These are phyloP conservation scores for Agrostemma githago DNA, from an alignment of 148 eudicot species.

Conservation along the genomic window DNA sequence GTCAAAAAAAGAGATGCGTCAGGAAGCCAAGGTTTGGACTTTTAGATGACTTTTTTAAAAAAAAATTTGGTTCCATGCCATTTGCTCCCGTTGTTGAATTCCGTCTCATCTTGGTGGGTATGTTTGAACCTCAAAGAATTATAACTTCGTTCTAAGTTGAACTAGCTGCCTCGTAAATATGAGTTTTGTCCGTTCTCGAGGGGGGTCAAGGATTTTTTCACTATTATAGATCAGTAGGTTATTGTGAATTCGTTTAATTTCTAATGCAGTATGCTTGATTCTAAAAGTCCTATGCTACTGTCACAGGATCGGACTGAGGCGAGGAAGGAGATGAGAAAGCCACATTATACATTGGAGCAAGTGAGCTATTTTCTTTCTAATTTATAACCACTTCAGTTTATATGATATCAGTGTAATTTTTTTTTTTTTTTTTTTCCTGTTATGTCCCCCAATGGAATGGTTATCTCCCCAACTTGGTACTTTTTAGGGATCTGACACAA, in stretches of 20 bases:
- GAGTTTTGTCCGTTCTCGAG: no score
- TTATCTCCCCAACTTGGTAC: neutral
- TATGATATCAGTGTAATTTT: neutral
- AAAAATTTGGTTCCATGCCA: neutral
- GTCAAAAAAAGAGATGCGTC: constrained; percentile 23
- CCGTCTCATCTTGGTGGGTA: neutral
- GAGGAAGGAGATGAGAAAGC: constrained; percentile 89
- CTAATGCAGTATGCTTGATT: neutral
- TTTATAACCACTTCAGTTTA: neutral
- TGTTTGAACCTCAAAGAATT: neutral
- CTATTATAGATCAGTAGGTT: neutral
- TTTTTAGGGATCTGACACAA: neutral
- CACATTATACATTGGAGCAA: constrained; percentile 74
- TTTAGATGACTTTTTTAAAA: neutral
- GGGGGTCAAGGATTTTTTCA: neutral
- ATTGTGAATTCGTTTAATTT: neutral
- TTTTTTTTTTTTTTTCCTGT: neutral
- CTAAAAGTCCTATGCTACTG: constrained; percentile 17
- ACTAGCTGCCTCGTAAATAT: neutral
- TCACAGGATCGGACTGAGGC: constrained; percentile 71
- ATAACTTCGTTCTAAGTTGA: neutral
- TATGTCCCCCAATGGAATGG: neutral
- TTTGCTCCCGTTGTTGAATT: neutral
- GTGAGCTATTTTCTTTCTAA: constrained; percentile 29
- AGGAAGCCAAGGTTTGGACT: constrained; percentile 17